phyloP scores from a whole-genome alignment of 106 monocot genomes.

The Apostasia shenzhenica region DNA sequence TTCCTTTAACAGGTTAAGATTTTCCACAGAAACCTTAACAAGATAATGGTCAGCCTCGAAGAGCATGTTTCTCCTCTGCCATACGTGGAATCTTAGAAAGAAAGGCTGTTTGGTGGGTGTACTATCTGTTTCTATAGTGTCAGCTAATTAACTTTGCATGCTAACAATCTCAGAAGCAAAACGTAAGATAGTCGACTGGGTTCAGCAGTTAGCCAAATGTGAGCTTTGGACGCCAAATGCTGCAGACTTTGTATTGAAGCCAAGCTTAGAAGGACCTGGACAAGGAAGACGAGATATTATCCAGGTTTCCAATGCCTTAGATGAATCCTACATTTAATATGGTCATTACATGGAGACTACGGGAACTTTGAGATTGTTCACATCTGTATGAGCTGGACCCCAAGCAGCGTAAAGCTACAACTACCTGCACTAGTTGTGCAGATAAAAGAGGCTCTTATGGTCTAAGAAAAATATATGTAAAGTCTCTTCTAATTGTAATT shows the following conservation, averaged over 20 bases:
- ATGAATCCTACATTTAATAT: constrained; percentile 81
- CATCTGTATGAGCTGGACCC: constrained; percentile 62
- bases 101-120: constrained; percentile 58
- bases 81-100: constrained; percentile 52
- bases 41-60: constrained; percentile 83
- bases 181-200: constrained; percentile 17
- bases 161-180: constrained; percentile 16
- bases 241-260: constrained; percentile 79
- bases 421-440: constrained; percentile 81
- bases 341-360: constrained; percentile 71
- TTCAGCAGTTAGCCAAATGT: constrained; percentile 12
- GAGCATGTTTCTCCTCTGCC: constrained; percentile 81
- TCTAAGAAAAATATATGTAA: background rate
- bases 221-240: constrained; percentile 11
- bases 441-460: constrained; percentile 66
- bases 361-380: constrained; percentile 70
- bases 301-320: constrained; percentile 39
- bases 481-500: background rate
- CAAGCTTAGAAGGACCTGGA: constrained; percentile 59
- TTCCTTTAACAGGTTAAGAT: constrained; percentile 56
- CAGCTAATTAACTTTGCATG: constrained; percentile 54
- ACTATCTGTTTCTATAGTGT: constrained; percentile 65
- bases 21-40: constrained; percentile 67
- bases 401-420: constrained; percentile 60
- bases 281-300: constrained; percentile 52